A percentile compares a stretch with the other conserved stretches of the same genome.
These are phyloP conservation scores for Pythium volutum DNA, from an alignment of 352 stramenopile species.

Conservation along the genomic window DNA sequence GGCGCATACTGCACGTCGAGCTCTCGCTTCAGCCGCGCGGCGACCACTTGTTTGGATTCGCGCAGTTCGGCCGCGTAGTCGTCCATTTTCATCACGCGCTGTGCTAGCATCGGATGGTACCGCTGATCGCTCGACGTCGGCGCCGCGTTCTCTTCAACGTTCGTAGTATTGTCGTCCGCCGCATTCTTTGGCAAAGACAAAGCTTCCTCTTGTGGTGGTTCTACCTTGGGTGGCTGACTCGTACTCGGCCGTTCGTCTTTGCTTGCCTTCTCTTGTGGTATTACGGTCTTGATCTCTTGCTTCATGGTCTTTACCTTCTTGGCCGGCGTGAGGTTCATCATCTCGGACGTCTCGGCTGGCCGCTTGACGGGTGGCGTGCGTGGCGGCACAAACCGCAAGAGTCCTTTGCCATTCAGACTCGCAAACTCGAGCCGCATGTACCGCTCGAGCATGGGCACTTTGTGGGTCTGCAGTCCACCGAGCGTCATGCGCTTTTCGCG, in stretches of 20 bases:
- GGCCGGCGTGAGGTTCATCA: background rate
- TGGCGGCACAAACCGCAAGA: background rate
- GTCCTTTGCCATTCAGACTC: background rate
- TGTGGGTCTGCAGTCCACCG: background rate
- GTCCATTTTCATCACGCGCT: slow-evolving; percentile 1
- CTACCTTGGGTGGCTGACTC: background rate
- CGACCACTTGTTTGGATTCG: background rate
- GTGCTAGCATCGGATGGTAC: background rate
- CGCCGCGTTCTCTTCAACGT: background rate
- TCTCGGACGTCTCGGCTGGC: background rate
- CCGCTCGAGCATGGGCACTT: slow-evolving; percentile 2
- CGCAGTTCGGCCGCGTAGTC: slow-evolving; percentile 1
- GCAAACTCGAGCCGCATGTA: slow-evolving; percentile 12
- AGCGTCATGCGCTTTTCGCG: background rate
- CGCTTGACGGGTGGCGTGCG: background rate
- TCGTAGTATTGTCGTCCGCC: background rate
- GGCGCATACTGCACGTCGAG: background rate
- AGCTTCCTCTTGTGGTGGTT: no score
- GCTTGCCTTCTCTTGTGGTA: background rate
- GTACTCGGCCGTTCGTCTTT: background rate
- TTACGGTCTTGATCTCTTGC: background rate
- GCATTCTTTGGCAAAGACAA: no score
- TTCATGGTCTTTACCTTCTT: background rate
- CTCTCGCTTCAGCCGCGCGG: background rate
- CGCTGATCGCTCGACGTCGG: background rate